Base-by-base conservation (phyloP, 2,329 filamentous ascomycete genomes). In the Colletotrichum sansevieriae region DNA sequence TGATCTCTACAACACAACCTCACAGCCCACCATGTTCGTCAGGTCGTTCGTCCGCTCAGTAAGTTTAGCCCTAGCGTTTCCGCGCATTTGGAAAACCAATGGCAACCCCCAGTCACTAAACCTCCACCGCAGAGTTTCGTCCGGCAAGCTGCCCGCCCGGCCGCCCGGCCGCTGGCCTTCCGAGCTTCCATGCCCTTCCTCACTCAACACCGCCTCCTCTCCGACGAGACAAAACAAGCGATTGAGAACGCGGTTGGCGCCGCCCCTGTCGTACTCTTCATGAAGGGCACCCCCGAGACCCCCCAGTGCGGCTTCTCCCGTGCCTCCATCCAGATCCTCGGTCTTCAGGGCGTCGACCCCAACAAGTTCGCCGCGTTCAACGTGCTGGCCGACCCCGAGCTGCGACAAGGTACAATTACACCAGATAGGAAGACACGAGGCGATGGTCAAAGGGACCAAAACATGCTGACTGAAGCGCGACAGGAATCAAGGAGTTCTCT, bases 351-450 rank as follows among this genome's bases (percentile, higher is more conserved):
- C 72, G 94, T 99, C 71, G 93, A 98, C 82, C 96, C 96, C 15
- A 87, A 88, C 72, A 98, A 98, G 84, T 99, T 99, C 78, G 93
- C 94, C n/a, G 95, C 96, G 8, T 98, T 97, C 82, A 98, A 99
- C 82, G 96, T 99, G 44, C 82, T 99, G 65, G 96, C 98, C 82
- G 95, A 98, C 79, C 81, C 91, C 4, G 95, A 97, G 78, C 82
- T 99, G 77, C 89, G 96, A 75, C 84, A 90, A 82, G 94, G 93
- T 95, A 81, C 70, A 84, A 78, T 59, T 2, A 3, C n/a, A 22
- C 49, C n/a, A 4, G 2, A 11, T 3, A 56, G 7, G 60, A 29
- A 56, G 18, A 39, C 4, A 20, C 58, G 46, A 5, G 2, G 41
- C 47, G 37, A 25, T 4, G 9, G 18, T 15, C 18, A 51, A 43